Conservation (phyloP, 371 early-diverging fungal genomes). For the Mucor velutinosus region DNA sequence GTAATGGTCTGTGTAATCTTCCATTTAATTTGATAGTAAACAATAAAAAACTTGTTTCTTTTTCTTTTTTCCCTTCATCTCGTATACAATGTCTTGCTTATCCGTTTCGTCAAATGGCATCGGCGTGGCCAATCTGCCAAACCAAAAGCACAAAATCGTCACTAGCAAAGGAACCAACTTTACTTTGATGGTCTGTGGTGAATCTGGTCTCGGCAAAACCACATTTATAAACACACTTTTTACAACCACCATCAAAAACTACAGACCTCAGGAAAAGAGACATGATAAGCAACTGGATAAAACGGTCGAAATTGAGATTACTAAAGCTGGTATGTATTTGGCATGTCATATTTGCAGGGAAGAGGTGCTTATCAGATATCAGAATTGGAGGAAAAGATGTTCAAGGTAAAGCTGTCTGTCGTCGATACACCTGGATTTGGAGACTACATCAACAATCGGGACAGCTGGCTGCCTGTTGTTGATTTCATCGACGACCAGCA, state of each 20-base stretch:
- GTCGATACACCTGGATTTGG: conserved; percentile 94
- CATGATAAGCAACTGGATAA: conserved; percentile 63
- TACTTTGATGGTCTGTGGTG: conserved; percentile 94
- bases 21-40: background rate
- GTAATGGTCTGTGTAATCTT: background rate
- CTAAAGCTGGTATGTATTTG: conserved; percentile 56
- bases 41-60: background rate
- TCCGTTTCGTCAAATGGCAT: conserved; percentile 62
- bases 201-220: conserved; percentile 76
- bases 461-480: conserved; percentile 72
- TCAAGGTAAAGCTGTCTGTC: conserved; percentile 89
- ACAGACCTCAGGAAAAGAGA: conserved; percentile 55
- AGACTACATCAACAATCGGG: conserved; percentile 76
- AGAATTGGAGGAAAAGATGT: conserved; percentile 96
- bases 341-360: background rate
- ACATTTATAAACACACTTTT: conserved; percentile 88
- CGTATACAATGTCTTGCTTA: conserved; percentile 29
- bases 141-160: conserved; percentile 95
- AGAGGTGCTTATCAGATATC: conserved; percentile 19
- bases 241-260: conserved; percentile 68
- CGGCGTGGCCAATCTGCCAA: conserved; percentile 97
- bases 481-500: conserved; percentile 94
- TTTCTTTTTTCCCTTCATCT: background rate
- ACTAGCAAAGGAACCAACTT: conserved; percentile 90
- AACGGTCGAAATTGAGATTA: conserved; percentile 85